A percentile compares a stretch with the other conserved stretches of the same genome.
Evolutionary conservation across 352 stramenopile species (phyloP).

Genomic region (Lagenidium giganteum): DNA sequence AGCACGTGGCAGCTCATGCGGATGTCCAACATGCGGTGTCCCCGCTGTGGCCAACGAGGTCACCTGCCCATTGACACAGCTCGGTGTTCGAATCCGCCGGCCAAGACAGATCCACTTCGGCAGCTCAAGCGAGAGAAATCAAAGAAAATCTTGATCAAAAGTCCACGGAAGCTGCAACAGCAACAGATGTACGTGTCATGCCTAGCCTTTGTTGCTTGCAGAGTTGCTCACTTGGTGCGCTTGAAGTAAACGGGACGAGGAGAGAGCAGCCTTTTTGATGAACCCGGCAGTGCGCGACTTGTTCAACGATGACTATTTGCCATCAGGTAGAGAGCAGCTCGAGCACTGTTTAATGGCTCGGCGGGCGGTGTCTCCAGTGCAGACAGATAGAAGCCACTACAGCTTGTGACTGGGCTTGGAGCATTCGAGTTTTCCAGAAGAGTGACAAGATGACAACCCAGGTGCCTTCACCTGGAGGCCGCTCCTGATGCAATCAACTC

Average conservation of each 20-base stretch:
- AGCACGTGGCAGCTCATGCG: constrained; percentile 78
- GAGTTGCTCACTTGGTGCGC: constrained; percentile 6
- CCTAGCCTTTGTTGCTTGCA: background rate
- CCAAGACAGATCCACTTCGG: constrained; percentile 8
- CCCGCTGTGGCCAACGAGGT: constrained; percentile 46
- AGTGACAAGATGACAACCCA: no score
- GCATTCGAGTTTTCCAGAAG: no score
- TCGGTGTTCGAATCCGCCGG: constrained; percentile 29
- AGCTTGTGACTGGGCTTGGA: no score
- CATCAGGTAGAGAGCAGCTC: constrained; percentile 51
- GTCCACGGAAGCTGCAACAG: background rate
- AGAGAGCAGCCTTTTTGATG: constrained; percentile 8
- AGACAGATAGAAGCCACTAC: no score
- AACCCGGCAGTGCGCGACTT: constrained; percentile 32
- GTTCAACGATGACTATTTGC: constrained; percentile 58
- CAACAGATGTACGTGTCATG: constrained; percentile 8
- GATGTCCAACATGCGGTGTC: constrained; percentile 61
- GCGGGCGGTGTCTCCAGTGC: no score
- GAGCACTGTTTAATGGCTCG: constrained; percentile 27
- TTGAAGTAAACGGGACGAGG: constrained; percentile 1
- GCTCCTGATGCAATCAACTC: no score
- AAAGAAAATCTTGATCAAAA: background rate
- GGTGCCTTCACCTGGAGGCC: no score
- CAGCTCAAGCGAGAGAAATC: background rate
- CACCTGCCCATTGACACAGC: constrained; percentile 43